Evolutionary conservation across 2,329 filamentous ascomycete species (phyloP).

Genomic region (Apiospora koreana): DNA sequence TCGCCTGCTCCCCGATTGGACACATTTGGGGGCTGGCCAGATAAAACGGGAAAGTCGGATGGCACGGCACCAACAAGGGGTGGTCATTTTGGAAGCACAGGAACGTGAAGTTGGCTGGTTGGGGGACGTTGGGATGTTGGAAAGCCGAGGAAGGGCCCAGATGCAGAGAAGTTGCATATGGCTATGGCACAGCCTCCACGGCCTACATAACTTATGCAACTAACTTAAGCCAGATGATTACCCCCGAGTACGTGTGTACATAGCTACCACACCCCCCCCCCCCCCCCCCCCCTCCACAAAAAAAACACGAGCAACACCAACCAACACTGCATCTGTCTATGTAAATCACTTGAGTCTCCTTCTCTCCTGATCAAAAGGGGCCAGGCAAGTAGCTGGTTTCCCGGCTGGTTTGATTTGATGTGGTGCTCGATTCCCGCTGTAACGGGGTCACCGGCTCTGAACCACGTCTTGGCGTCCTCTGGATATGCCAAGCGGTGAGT

Average conservation of each 20-base stretch:
- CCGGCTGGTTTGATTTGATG: not conserved
- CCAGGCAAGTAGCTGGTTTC: too few species aligned
- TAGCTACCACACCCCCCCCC: too few species aligned
- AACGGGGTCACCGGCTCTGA: not conserved
- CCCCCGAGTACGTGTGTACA: not conserved
- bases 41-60: not conserved
- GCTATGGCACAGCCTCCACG: conserved; percentile 3
- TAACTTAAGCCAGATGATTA: not conserved
- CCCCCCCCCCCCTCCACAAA: too few species aligned
- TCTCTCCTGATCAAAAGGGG: too few species aligned
- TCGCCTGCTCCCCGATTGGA: not conserved
- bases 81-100: not conserved
- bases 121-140: not conserved
- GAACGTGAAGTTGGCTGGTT: not conserved
- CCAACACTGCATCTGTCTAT: not conserved
- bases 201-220: not conserved
- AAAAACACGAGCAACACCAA: too few species aligned
- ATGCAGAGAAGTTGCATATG: conserved; percentile 1
- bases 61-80: not conserved
- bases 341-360: too few species aligned
- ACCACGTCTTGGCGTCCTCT: not conserved
- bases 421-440: not conserved
- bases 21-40: not conserved
- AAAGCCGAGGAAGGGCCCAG: not conserved
- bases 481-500: not conserved